Base-by-base conservation (phyloP, 768 basidiomycete species). In the Tricholoma matsutake region DNA sequence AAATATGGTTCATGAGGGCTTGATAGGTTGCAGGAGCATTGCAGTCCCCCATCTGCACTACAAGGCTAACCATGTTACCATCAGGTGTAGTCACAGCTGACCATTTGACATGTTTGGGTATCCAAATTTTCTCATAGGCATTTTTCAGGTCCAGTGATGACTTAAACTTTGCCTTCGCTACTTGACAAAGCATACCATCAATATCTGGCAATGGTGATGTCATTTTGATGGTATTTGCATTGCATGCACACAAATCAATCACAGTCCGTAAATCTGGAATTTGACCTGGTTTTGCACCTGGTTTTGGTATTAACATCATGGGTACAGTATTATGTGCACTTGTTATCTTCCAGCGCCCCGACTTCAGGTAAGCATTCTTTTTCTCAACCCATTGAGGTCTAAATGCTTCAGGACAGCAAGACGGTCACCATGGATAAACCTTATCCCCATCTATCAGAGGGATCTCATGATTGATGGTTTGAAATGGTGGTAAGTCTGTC, bases 71-170 rank as follows among this genome's bases (percentile, higher is more conserved):
- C n/a, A n/a, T n/a, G n/a, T n/a, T n/a, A n/a, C n/a, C n/a, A n/a
- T n/a, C n/a, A n/a, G n/a, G n/a, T n/a, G n/a, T n/a, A n/a, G n/a
- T n/a, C n/a, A n/a, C n/a, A n/a, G n/a, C n/a, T n/a, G n/a, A n/a
- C n/a, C n/a, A n/a, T n/a, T 79, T 78, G 81, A 81, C 0, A 83
- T 53, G 0, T 73, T 62, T 57, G 81, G 80, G 65, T 74, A 81
- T n/a, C 3, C 53, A 20, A 37, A 29, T 55, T 10, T 54, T 29
- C 31, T 54, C 53, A 22, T 22, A 54, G 1, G 29, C 54, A 20
- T 55, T 39, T 10, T 55, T 37, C 34, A 55, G 22, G 8, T 55
- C 54, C 4, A n/a, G n/a, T n/a, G n/a, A n/a, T n/a, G n/a, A n/a
- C n/a, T n/a, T n/a, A n/a, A n/a, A n/a, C n/a, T n/a, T n/a, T n/a